phyloP scores from a whole-genome alignment of 805 yeast genomes.

The Kodamaea nitidulidarum region DNA sequence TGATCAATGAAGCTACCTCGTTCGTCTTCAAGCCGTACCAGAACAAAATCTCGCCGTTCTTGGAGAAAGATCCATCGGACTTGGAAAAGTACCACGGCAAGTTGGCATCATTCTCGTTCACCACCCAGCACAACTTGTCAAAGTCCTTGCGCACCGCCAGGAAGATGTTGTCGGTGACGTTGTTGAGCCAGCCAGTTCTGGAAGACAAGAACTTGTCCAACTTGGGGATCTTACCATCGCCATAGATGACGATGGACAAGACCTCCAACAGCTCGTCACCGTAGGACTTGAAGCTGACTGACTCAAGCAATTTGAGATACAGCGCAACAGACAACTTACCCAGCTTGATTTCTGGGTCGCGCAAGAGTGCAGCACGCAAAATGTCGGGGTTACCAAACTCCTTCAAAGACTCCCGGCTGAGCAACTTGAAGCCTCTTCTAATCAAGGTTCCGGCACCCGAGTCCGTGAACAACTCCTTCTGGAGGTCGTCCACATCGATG shows the following conservation, averaged over 20 bases:
- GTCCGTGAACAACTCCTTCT: conserved; percentile 95
- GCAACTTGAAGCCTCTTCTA: conserved; percentile 91
- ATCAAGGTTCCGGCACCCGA: conserved; percentile 99
- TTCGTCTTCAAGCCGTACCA: conserved; percentile 87
- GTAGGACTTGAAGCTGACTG: conserved; percentile 62
- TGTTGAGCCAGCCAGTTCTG: conserved; percentile 93
- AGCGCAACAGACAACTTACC: conserved; percentile 75
- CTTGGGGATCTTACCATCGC: conserved; percentile 53
- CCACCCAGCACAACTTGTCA: conserved; percentile 77
- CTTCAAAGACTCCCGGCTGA: conserved; percentile 61
- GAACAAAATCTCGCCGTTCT: conserved; percentile 83
- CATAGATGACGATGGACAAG: conserved; percentile 70
- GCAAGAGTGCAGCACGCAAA: conserved; percentile 68
- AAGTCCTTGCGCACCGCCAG: conserved; percentile 73
- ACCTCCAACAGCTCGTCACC: conserved; percentile 97
- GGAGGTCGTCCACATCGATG: conserved; percentile 90
- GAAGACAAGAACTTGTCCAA: conserved; percentile 85
- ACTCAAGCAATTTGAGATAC: conserved; percentile 70
- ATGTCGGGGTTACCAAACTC: conserved; percentile 74
- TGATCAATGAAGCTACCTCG: conserved; percentile 60
- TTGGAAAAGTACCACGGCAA: conserved; percentile 87
- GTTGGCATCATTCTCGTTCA: conserved; percentile 85
- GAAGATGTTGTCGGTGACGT: conserved; percentile 93
- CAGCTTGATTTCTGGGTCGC: conserved; percentile 70
- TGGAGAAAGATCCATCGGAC: conserved; percentile 90